phyloP scores from a whole-genome alignment of 768 basidiomycete species.

The Pisolithus sp. region DNA sequence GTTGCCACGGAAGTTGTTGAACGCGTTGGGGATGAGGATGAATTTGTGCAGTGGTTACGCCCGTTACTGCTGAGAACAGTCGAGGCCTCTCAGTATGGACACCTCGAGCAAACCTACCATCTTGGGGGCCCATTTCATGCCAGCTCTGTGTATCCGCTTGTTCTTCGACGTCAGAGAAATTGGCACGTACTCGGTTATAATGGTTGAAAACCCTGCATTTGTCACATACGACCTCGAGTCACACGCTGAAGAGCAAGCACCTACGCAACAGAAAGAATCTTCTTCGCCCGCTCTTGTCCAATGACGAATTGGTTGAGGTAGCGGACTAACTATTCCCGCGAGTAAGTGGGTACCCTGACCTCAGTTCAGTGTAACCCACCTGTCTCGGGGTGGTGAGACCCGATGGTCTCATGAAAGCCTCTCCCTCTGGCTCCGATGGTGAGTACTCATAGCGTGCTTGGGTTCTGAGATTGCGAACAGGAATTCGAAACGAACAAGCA shows the following conservation, averaged over 20 bases:
- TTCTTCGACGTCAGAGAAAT: constrained; percentile 47
- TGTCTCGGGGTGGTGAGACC: constrained; percentile 56
- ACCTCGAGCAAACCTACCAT: constrained; percentile 19
- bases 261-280: constrained; percentile 89
- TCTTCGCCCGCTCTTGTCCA: constrained; percentile 90
- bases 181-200: constrained; percentile 81
- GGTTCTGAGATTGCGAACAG: constrained; percentile 42
- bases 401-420: constrained; percentile 34
- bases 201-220: constrained; percentile 81
- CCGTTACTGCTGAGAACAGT: constrained; percentile 26
- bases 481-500: constrained; percentile 21
- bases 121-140: constrained; percentile 17
- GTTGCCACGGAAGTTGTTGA: constrained; percentile 30
- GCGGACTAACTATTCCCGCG: constrained; percentile 55
- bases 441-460: constrained; percentile 47
- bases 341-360: constrained; percentile 4
- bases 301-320: constrained; percentile 88
- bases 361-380: constrained; percentile 21
- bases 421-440: constrained; percentile 24
- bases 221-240: constrained; percentile 2
- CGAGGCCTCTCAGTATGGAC: not conserved
- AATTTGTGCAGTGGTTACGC: constrained; percentile 52
- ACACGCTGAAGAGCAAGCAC: constrained; percentile 26
- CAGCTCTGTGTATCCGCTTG: constrained; percentile 24
- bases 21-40: constrained; percentile 49